phyloP scores from a whole-genome alignment of 768 basidiomycete species.

The Mycena amicta region DNA sequence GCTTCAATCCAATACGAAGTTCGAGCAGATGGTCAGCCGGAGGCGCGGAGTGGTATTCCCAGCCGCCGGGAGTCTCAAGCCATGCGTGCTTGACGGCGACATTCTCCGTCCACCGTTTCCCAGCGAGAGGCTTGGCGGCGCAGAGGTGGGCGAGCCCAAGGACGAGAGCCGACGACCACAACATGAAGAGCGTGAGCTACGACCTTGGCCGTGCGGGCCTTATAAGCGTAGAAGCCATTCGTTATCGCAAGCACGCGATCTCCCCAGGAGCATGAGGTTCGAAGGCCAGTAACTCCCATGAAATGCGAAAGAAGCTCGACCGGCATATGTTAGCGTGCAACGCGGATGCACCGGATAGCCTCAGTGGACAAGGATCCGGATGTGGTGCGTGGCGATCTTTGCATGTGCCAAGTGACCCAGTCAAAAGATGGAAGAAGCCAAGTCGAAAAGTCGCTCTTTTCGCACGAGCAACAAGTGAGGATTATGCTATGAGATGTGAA shows the following conservation, averaged over 20 bases:
- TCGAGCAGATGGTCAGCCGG: conserved; percentile 47
- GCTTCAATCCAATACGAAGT: conserved; percentile 60
- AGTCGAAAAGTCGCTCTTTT: too few species aligned
- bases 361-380: too few species aligned
- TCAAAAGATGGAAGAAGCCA: too few species aligned
- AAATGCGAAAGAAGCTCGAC: neutral
- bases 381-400: too few species aligned
- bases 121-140: conserved; percentile 34
- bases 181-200: conserved; percentile 4
- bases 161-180: conserved; percentile 30
- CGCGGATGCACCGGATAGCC: too few species aligned
- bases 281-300: neutral
- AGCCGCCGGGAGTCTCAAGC: conserved; percentile 47
- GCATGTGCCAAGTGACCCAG: too few species aligned
- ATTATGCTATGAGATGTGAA: too few species aligned
- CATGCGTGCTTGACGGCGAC: conserved; percentile 28
- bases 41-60: conserved; percentile 49
- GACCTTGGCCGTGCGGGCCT: neutral
- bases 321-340: neutral
- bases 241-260: conserved; percentile 1
- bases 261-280: neutral
- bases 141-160: conserved; percentile 28
- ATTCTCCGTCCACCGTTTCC: conserved; percentile 37
- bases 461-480: too few species aligned
- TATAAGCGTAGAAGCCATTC: neutral